Evolutionary conservation across 495 filamentous ascomycete species (phyloP).

Genomic region (Emericellopsis terricola): DNA sequence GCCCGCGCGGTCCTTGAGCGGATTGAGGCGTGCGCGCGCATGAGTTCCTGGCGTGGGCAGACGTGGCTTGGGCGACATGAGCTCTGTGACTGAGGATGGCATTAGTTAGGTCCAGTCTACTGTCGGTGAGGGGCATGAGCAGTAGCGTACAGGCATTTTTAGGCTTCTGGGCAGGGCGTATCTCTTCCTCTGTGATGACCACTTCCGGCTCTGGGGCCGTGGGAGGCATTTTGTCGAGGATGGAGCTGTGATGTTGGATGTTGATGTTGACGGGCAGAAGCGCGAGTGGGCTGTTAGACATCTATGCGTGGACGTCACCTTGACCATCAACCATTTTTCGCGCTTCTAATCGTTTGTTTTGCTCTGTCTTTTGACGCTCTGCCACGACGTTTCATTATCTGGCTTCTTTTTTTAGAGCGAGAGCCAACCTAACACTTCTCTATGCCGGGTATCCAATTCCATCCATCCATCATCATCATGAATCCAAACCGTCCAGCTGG

Average conservation of each 20-base stretch:
- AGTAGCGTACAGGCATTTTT: background rate
- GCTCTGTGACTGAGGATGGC: background rate
- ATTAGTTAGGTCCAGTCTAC: background rate
- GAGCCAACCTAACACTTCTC: too few species aligned
- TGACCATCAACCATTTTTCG: too few species aligned
- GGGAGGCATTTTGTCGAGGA: too few species aligned
- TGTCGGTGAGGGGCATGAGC: background rate
- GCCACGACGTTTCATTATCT: too few species aligned
- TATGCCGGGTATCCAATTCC: too few species aligned
- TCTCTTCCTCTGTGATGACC: background rate
- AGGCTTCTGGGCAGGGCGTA: background rate
- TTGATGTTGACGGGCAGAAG: too few species aligned
- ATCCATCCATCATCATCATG: too few species aligned
- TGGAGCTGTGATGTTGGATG: background rate
- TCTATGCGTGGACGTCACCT: too few species aligned
- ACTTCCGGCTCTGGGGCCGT: background rate
- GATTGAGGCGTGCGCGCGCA: background rate
- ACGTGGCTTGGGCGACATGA: conserved; percentile 2
- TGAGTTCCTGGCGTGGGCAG: background rate
- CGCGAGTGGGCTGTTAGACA: too few species aligned
- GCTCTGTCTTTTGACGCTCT: too few species aligned
- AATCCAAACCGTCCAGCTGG: conserved; percentile 74
- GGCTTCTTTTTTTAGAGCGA: too few species aligned
- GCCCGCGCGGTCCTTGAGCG: conserved; percentile 34
- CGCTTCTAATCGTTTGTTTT: too few species aligned